Evolutionary conservation across 164 flowering plant species (phyloP).

Genomic region (Aristolochia fimbriata): DNA sequence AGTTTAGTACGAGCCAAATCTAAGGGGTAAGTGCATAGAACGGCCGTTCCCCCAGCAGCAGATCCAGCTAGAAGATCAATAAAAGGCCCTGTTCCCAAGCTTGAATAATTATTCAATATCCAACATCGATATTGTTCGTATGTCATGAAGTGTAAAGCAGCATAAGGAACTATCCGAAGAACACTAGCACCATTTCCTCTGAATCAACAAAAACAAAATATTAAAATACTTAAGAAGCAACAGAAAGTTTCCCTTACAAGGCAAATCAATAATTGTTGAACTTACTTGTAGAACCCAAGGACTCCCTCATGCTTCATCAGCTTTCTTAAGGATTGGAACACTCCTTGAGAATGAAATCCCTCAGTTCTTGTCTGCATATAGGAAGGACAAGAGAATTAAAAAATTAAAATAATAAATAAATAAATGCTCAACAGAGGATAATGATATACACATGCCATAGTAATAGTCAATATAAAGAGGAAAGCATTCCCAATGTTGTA

Average conservation of each 20-base stretch:
- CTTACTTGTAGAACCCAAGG: constrained; percentile 84
- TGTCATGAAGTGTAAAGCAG: constrained; percentile 93
- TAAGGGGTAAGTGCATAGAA: constrained; percentile 86
- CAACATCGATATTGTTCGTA: constrained; percentile 82
- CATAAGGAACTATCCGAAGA: constrained; percentile 88
- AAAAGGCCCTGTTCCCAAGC: constrained; percentile 76
- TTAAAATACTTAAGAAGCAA: neutral
- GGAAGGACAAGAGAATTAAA: neutral
- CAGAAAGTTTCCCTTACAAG: neutral
- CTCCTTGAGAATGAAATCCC: constrained; percentile 82
- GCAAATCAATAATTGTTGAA: constrained; percentile 3
- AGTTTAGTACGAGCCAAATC: constrained; percentile 93
- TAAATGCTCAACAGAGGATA: neutral
- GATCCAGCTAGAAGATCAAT: constrained; percentile 96
- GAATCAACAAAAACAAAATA: neutral
- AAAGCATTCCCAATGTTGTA: neutral
- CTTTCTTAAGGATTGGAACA: constrained; percentile 60
- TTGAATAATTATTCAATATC: constrained; percentile 64
- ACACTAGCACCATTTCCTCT: constrained; percentile 98
- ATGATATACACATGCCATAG: neutral
- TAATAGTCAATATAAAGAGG: neutral
- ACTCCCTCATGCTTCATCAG: constrained; percentile 70
- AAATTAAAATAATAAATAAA: no score
- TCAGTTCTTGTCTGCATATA: constrained; percentile 69
- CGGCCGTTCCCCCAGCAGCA: constrained; percentile 95